Conservation (phyloP, 352 stramenopile genomes). For the Phytophthora ohioensis region DNA sequence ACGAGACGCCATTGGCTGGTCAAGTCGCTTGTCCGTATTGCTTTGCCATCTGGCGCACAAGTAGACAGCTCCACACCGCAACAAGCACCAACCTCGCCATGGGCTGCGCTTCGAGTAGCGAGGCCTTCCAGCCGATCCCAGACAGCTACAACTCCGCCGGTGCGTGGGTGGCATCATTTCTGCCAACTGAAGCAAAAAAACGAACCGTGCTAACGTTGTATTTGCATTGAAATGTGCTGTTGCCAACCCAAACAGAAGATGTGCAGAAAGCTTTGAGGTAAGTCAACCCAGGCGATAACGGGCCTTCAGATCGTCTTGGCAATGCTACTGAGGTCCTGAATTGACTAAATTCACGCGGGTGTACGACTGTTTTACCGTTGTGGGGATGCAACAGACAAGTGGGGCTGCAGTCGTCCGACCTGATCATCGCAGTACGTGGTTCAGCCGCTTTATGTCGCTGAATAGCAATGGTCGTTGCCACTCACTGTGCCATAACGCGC, state of each 20-base stretch:
- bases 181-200: not conserved
- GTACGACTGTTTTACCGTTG: not conserved
- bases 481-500: no score
- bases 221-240: not conserved
- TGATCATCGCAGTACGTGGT: constrained; percentile 59
- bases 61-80: constrained; percentile 15
- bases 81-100: constrained; percentile 17
- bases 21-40: constrained; percentile 32
- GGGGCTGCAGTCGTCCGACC: constrained; percentile 71
- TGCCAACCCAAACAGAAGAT: constrained; percentile 41
- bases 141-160: constrained; percentile 44
- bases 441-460: not conserved
- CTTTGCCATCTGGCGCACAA: constrained; percentile 24
- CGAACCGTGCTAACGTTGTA: constrained; percentile 4
- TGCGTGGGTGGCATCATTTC: constrained; percentile 21
- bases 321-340: not conserved
- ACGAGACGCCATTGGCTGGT: constrained; percentile 27
- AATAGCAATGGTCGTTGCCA: no score
- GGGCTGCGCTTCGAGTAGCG: constrained; percentile 40
- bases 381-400: constrained; percentile 37
- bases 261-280: constrained; percentile 56
- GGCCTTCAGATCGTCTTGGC: not conserved
- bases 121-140: constrained; percentile 43
- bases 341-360: not conserved
- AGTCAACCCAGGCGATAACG: not conserved